phyloP scores from a whole-genome alignment of 1,284 basidiomycete genomes.

The Cryptococcus sp. region DNA sequence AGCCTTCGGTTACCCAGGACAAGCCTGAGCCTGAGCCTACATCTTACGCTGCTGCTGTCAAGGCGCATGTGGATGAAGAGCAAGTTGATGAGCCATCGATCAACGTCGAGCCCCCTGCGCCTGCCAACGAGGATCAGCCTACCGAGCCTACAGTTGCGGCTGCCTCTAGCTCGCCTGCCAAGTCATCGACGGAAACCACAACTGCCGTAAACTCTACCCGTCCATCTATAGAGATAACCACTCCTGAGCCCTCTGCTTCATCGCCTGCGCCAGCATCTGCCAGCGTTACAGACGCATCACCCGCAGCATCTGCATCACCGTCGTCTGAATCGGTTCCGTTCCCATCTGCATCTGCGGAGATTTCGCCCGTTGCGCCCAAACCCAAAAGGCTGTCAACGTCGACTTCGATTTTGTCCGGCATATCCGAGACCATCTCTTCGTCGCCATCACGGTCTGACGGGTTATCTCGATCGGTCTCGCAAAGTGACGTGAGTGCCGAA shows the following conservation, averaged over 20 bases:
- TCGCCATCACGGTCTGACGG: constrained; percentile 14
- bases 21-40: background rate
- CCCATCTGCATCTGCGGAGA: constrained; percentile 2
- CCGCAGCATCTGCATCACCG: too few species aligned
- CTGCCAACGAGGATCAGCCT: too few species aligned
- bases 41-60: constrained; percentile 18
- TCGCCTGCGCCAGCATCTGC: too few species aligned
- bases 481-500: background rate
- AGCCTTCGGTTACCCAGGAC: constrained; percentile 7
- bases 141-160: background rate
- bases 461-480: background rate
- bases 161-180: background rate
- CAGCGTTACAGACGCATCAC: too few species aligned
- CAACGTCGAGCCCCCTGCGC: too few species aligned
- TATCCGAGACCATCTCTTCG: background rate
- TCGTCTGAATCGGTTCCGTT: too few species aligned
- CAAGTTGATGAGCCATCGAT: background rate
- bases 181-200: background rate
- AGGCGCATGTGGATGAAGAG: background rate
- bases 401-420: constrained; percentile 4
- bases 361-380: constrained; percentile 3
- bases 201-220: too few species aligned
- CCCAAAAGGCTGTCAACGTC: constrained; percentile 11
- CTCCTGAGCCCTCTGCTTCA: too few species aligned
- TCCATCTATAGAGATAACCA: too few species aligned